These are phyloP conservation scores for Rosa persica DNA, from an alignment of 306 rosid species.

Conservation along the genomic window DNA sequence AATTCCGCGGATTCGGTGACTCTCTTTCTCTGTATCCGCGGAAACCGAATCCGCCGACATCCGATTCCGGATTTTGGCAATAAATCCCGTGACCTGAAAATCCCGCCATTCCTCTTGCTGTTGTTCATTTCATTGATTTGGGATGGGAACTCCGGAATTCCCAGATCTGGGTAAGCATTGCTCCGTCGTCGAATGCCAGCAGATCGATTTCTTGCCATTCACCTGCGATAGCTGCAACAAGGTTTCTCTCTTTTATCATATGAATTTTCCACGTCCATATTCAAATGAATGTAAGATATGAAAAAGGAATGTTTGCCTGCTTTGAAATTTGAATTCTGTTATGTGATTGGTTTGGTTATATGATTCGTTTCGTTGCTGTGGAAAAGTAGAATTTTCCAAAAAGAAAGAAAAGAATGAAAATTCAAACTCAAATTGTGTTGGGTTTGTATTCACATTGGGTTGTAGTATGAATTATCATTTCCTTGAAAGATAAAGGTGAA, in stretches of 20 bases:
- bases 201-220: conserved; percentile 89
- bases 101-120: background rate
- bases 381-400: background rate
- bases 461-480: background rate
- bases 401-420: background rate
- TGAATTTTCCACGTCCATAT: background rate
- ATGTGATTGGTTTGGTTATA: background rate
- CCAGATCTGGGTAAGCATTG: conserved; percentile 94
- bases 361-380: conserved; percentile 3
- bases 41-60: conserved; percentile 11
- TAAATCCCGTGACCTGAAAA: background rate
- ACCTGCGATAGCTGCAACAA: conserved; percentile 81
- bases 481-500: background rate
- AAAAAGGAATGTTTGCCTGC: background rate
- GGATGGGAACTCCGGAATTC: conserved; percentile 93
- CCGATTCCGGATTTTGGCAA: background rate
- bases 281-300: background rate
- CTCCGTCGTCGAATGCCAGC: conserved; percentile 60
- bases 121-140: background rate
- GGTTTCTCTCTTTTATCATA: conserved; percentile 32
- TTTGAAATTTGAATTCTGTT: background rate
- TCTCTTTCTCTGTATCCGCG: conserved; percentile 17
- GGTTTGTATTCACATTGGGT: background rate
- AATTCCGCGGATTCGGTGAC: conserved; percentile 15
- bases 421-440: background rate